These are phyloP conservation scores for Candida cerambycidarum DNA, from an alignment of 805 yeast species.

Conservation along the genomic window DNA sequence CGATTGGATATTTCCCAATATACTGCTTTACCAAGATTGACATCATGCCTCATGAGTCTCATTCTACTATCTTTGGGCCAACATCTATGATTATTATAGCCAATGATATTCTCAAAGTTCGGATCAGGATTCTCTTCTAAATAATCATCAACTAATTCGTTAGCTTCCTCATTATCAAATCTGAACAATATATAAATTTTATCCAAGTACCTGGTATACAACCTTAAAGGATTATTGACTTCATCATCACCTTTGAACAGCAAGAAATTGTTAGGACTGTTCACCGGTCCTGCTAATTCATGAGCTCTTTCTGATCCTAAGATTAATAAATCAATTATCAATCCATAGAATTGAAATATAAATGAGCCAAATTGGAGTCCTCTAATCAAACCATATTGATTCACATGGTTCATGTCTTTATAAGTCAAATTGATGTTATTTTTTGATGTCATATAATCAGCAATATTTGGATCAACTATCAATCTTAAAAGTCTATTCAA, in stretches of 20 bases:
- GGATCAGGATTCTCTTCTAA: slow-evolving; percentile 89
- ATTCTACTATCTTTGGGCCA: slow-evolving; percentile 95
- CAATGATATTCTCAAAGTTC: slow-evolving; percentile 79
- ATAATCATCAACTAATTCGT: slow-evolving; percentile 71
- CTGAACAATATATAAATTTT: slow-evolving; percentile 76
- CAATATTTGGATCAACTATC: slow-evolving; percentile 84
- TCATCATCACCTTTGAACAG: slow-evolving; percentile 67
- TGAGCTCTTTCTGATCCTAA: slow-evolving; percentile 85
- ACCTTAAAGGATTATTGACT: slow-evolving; percentile 68
- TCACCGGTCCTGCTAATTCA: slow-evolving; percentile 79
- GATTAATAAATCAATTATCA: slow-evolving; percentile 76
- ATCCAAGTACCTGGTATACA: slow-evolving; percentile 83
- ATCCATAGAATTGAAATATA: slow-evolving; percentile 85
- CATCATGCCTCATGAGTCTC: slow-evolving; percentile 89
- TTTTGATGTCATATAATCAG: slow-evolving; percentile 91
- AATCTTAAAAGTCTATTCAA: slow-evolving; percentile 78
- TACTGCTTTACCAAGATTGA: slow-evolving; percentile 85
- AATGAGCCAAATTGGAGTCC: slow-evolving; percentile 92
- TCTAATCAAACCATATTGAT: slow-evolving; percentile 81
- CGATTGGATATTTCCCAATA: slow-evolving; percentile 87
- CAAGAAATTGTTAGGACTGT: slow-evolving; percentile 71
- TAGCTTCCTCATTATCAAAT: slow-evolving; percentile 70
- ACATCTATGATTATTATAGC: slow-evolving; percentile 84
- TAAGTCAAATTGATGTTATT: slow-evolving; percentile 79
- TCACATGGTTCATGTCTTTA: slow-evolving; percentile 94